A percentile compares a stretch with the other conserved stretches of the same genome.
Conservation (phyloP, 1,284 basidiomycete genomes). For the Fomes fomentarius region DNA sequence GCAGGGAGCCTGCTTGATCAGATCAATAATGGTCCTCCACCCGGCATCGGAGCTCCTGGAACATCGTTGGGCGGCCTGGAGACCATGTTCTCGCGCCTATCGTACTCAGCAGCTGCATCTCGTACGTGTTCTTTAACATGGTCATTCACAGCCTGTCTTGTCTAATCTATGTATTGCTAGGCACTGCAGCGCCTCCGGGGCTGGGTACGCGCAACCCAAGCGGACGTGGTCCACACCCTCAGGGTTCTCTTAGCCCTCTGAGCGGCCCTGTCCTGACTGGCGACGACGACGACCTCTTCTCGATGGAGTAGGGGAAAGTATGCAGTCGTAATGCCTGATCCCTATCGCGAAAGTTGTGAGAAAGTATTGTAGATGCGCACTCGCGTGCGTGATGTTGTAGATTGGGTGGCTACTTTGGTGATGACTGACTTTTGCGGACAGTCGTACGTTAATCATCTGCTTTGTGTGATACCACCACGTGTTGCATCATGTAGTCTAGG, state of each 20-base stretch:
- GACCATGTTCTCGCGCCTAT: conserved; percentile 36
- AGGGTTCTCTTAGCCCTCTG: conserved; percentile 53
- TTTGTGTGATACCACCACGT: conserved; percentile 9
- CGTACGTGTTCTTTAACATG: too few relatives aligned
- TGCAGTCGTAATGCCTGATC: too few relatives aligned
- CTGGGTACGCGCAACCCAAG: conserved; percentile 41
- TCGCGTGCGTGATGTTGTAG: conserved; percentile 5
- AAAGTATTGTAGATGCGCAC: conserved; percentile 12
- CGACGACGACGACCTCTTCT: conserved; percentile 69
- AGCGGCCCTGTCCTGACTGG: conserved; percentile 58
- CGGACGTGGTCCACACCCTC: conserved; percentile 41
- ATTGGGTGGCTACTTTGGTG: conserved; percentile 4
- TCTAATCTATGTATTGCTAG: conserved; percentile 14
- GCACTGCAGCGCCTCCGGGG: conserved; percentile 23
- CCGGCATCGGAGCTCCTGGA: conserved; percentile 6
- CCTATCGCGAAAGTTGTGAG: neutral
- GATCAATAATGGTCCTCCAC: conserved; percentile 22
- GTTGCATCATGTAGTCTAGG: conserved; percentile 5
- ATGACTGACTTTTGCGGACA: conserved; percentile 9
- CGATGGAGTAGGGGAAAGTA: conserved; percentile 49
- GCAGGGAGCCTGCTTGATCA: conserved; percentile 36
- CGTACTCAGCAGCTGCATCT: conserved; percentile 35
- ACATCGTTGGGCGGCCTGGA: conserved; percentile 29
- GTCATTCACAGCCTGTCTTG: too few relatives aligned
- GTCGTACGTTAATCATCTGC: conserved; percentile 11